Percentiles rank a stretch among this genome's conserved stretches.
These are phyloP conservation scores for Saccharata proteae DNA, from an alignment of 2,329 filamentous ascomycete genomes.

Conservation along the genomic window DNA sequence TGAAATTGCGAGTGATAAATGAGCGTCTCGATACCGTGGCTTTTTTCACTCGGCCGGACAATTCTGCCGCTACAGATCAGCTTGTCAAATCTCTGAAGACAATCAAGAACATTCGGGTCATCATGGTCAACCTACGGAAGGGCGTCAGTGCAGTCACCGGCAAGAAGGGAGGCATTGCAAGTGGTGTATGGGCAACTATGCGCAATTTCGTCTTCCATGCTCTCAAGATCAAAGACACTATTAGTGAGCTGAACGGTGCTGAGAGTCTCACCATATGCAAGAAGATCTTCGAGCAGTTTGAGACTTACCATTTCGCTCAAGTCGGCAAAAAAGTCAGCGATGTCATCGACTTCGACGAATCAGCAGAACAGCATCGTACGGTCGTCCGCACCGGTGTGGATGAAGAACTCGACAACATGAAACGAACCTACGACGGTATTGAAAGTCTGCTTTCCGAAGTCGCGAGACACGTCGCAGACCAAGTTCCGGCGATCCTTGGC, in stretches of 20 bases:
- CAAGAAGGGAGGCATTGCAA: slow-evolving; percentile 45
- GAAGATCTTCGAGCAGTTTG: slow-evolving; percentile 51
- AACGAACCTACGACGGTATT: slow-evolving; percentile 65
- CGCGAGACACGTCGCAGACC: slow-evolving; percentile 48
- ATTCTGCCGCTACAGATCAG: slow-evolving; percentile 42
- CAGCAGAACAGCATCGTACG: slow-evolving; percentile 56
- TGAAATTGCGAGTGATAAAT: slow-evolving; percentile 54
- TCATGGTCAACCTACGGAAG: slow-evolving; percentile 60
- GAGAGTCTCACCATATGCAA: slow-evolving; percentile 40
- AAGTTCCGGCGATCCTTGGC: slow-evolving; percentile 47
- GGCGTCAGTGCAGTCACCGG: slow-evolving; percentile 51
- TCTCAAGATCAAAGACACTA: slow-evolving; percentile 54
- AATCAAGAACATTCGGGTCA: slow-evolving; percentile 62
- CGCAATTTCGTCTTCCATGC: slow-evolving; percentile 58
- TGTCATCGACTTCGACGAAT: slow-evolving; percentile 69
- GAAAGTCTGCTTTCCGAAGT: slow-evolving; percentile 59
- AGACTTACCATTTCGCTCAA: slow-evolving; percentile 45
- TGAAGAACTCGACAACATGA: slow-evolving; percentile 62
- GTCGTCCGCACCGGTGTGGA: slow-evolving; percentile 64
- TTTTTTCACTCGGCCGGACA: slow-evolving; percentile 55
- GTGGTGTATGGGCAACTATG: slow-evolving; percentile 62
- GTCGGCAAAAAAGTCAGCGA: slow-evolving; percentile 61
- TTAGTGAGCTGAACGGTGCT: slow-evolving; percentile 45
- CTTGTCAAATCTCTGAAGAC: slow-evolving; percentile 52
- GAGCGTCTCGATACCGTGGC: slow-evolving; percentile 60